Evolutionary conservation across 148 eudicot species (phyloP).

Genomic region (Rhododendron griersonianum): DNA sequence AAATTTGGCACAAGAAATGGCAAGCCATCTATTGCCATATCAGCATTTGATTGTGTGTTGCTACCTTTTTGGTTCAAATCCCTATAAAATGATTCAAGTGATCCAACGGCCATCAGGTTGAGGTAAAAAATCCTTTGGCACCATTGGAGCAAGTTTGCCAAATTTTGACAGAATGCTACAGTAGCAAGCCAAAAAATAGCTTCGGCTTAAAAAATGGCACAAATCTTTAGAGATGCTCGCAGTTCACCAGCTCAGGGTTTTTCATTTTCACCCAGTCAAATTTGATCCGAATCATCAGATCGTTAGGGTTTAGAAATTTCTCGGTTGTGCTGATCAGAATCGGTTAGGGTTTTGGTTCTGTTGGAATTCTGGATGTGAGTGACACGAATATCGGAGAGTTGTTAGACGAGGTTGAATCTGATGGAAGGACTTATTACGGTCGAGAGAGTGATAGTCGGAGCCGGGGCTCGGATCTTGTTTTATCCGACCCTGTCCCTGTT

Average conservation of each 20-base stretch:
- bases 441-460: slow-evolving; percentile 60
- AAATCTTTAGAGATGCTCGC: neutral
- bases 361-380: slow-evolving; percentile 23
- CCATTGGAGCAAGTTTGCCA: neutral
- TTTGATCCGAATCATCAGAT: neutral
- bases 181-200: neutral
- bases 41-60: neutral
- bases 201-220: neutral
- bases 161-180: neutral
- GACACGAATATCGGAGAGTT: slow-evolving; percentile 33
- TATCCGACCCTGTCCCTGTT: slow-evolving; percentile 75
- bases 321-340: neutral
- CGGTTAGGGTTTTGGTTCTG: slow-evolving; percentile 5
- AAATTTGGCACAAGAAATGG: neutral
- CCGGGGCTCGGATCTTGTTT: slow-evolving; percentile 66
- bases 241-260: slow-evolving; percentile 8
- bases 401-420: slow-evolving; percentile 9
- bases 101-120: neutral
- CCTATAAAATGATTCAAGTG: neutral
- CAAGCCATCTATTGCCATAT: neutral
- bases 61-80: neutral
- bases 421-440: neutral
- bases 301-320: neutral
- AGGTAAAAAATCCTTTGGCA: neutral
- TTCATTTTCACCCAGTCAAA: neutral